Evolutionary conservation across 2,329 filamentous ascomycete species (phyloP).

Genomic region (Hortaea werneckii): DNA sequence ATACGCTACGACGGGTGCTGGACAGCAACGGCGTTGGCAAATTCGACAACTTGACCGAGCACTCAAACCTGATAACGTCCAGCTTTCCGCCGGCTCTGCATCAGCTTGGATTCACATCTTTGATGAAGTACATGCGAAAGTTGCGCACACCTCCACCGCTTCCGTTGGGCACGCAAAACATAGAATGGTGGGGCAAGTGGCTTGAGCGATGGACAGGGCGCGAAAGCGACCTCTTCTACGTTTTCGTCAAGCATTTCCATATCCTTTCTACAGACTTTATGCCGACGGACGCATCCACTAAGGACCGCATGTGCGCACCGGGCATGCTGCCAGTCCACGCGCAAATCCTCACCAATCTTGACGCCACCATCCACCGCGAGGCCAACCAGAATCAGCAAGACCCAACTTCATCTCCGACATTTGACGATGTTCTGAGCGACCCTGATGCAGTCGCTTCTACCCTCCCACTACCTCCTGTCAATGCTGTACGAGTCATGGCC

Average conservation of each 20-base stretch:
- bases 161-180: constrained; percentile 57
- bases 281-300: constrained; percentile 37
- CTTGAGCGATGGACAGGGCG: constrained; percentile 73
- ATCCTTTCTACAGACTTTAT: constrained; percentile 60
- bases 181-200: constrained; percentile 83
- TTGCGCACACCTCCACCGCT: constrained; percentile 57
- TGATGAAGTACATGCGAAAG: constrained; percentile 48
- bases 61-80: constrained; percentile 53
- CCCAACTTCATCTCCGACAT: constrained; percentile 41
- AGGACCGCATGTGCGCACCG: constrained; percentile 57
- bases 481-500: constrained; percentile 70
- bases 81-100: constrained; percentile 61
- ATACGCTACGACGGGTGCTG: constrained; percentile 60
- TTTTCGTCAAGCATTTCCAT: constrained; percentile 83
- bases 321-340: constrained; percentile 73
- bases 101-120: constrained; percentile 50
- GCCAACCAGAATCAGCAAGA: constrained; percentile 37
- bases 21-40: constrained; percentile 54
- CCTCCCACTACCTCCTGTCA: constrained; percentile 52
- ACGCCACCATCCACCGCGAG: constrained; percentile 75
- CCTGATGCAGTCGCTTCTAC: constrained; percentile 59
- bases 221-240: constrained; percentile 83
- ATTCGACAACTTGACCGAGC: constrained; percentile 38
- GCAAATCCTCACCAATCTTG: constrained; percentile 67
- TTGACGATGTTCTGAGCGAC: constrained; percentile 54